These are phyloP conservation scores for Globisporangium emineosum DNA, from an alignment of 352 stramenopile species.

Conservation along the genomic window DNA sequence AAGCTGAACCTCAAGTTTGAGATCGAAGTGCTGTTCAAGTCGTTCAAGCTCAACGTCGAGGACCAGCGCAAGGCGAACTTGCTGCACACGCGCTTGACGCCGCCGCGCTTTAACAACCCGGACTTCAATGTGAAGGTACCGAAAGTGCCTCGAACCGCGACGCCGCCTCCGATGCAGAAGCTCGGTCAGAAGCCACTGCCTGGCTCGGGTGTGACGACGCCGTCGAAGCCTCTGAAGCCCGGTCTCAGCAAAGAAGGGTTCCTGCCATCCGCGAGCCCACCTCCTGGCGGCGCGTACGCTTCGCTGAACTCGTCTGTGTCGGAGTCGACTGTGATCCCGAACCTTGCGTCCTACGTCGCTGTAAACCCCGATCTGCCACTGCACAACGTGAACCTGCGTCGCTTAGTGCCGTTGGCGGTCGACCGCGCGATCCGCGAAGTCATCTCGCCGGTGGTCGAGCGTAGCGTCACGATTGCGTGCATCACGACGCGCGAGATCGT, in stretches of 20 bases:
- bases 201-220: conserved; percentile 33
- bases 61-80: conserved; percentile 93
- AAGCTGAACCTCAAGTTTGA: conserved; percentile 99
- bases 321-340: conserved; percentile 97
- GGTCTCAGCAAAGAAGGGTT: conserved; percentile 44
- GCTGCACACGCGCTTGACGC: conserved; percentile 88
- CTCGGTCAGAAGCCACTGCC: conserved; percentile 22
- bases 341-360: conserved; percentile 97
- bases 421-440: conserved; percentile 98
- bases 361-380: conserved; percentile 95
- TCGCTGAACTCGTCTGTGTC: conserved; percentile 43
- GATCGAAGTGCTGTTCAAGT: conserved; percentile 99
- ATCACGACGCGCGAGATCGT: conserved; percentile 98
- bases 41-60: conserved; percentile 96
- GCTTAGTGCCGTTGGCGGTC: conserved; percentile 95
- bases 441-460: conserved; percentile 98
- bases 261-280: conserved; percentile 51
- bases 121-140: conserved; percentile 98
- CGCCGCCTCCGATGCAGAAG: conserved; percentile 48
- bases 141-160: conserved; percentile 53
- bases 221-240: conserved; percentile 50
- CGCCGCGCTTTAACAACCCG: conserved; percentile 94
- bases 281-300: conserved; percentile 26
- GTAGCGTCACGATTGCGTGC: conserved; percentile 98
- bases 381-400: conserved; percentile 92